Base-by-base conservation (phyloP, 2,329 filamentous ascomycete genomes). In the Colletotrichum lini region DNA sequence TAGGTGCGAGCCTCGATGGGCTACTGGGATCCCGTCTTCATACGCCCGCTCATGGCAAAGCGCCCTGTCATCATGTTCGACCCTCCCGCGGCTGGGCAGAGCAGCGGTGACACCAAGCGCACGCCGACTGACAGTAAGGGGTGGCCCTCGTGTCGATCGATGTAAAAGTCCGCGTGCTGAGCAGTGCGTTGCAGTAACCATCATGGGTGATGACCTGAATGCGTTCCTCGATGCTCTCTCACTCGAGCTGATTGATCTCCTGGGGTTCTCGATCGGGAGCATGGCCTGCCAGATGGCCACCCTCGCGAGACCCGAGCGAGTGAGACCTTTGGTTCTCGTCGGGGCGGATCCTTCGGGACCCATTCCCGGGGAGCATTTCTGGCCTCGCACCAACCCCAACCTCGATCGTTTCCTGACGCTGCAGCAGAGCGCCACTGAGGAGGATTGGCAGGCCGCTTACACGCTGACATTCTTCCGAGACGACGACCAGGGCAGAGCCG, bases 61-160 rank as follows among this genome's bases (percentile, higher is more conserved):
- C 67, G 67, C 13, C 67, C 67, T 18, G 62, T 70, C 26, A 66
- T 70, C 15, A 65, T 70, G 61, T 70, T 70, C n/a, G 67, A 70
- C 40, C 67, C 61, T 18, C 54, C 67, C 5, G 67, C 61, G 2
- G 62, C 60, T 8, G 67, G 67, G 7, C 67, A 66, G 47, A 70
- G 23, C 16, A 60, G 23, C 4, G 67, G 67, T 10, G 42, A 38
- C 47, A 49, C 47, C 9, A 35, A 65, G 13, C 67, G 61, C 15
- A 66, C 47, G 38, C 59, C 65, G 35, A 23, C 42, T 30, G 52
- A 68, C 18, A 68, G 65, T 68, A 50, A 16, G 57, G 9, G 35
- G n/a, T 15, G 35, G 13, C 18, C 9, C 8, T 49, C 9, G n/a
- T 35, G 10, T 30, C 21, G 30, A 4, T 16, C 12, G 12, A 7